A percentile compares a stretch with the other conserved stretches of the same genome.
Conservation (phyloP, 148 eudicot species). For the Dianthus caryophyllus region DNA sequence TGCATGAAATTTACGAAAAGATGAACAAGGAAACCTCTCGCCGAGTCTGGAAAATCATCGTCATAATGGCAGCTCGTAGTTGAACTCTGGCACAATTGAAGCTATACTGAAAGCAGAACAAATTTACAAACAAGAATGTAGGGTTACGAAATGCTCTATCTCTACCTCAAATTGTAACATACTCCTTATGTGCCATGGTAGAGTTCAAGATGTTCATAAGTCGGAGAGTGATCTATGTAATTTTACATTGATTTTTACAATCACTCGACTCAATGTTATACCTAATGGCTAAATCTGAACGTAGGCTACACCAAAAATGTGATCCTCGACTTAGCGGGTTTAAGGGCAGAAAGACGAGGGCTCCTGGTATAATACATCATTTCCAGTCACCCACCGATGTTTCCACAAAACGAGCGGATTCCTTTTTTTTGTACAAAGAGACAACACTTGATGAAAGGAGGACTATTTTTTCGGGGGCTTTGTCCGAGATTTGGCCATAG, state of each 20-base stretch:
- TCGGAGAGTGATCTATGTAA: constrained; percentile 1
- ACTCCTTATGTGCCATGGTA: not conserved
- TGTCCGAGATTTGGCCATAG: constrained; percentile 41
- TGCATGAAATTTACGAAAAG: too few species aligned
- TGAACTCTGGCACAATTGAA: too few species aligned
- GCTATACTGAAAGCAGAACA: too few species aligned
- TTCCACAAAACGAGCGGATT: not conserved
- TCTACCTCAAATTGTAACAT: not conserved
- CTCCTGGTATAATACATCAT: constrained; percentile 1
- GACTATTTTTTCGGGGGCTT: constrained; percentile 31
- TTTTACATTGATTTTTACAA: constrained; percentile 13
- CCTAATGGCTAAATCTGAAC: constrained; percentile 16
- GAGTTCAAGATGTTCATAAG: not conserved
- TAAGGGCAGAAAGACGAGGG: not conserved
- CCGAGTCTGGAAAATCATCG: too few species aligned
- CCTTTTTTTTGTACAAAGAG: constrained; percentile 19
- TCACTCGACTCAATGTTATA: constrained; percentile 10
- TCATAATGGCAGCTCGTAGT: too few species aligned
- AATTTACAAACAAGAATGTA: too few species aligned
- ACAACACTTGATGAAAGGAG: not conserved
- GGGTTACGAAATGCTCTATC: too few species aligned
- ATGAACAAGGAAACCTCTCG: too few species aligned
- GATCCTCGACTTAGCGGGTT: constrained; percentile 5
- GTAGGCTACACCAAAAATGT: constrained; percentile 24
- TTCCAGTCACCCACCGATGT: constrained; percentile 19